phyloP scores from a whole-genome alignment of 1,284 basidiomycete genomes.

The Agaricales sp. region DNA sequence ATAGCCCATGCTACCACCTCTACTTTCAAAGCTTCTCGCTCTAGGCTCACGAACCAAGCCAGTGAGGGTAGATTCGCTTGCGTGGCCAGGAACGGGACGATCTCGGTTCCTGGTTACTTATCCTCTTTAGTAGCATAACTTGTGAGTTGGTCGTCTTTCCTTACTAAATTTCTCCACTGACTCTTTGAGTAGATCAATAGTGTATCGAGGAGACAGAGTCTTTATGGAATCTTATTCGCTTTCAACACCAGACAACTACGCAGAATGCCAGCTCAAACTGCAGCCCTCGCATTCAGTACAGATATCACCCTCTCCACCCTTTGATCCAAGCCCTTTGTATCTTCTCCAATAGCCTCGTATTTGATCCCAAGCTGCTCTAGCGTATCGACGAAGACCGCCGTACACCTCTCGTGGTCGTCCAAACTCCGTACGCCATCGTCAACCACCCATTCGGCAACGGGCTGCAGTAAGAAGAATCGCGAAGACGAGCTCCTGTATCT shows the following conservation, averaged over 20 bases:
- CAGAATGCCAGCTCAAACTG: neutral
- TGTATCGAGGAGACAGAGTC: neutral
- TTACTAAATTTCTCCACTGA: neutral
- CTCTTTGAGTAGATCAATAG: neutral
- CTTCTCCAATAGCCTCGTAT: slow-evolving; percentile 34
- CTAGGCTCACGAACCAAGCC: too few relatives aligned
- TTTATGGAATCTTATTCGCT: too few relatives aligned
- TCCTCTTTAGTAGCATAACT: neutral
- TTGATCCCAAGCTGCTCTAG: slow-evolving; percentile 35
- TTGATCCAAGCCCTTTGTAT: slow-evolving; percentile 23
- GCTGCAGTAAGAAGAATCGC: slow-evolving; percentile 40
- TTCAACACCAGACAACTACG: too few relatives aligned
- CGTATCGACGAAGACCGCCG: slow-evolving; percentile 25
- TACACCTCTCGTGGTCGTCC: slow-evolving; percentile 35
- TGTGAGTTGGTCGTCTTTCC: too few relatives aligned
- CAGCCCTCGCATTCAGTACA: neutral
- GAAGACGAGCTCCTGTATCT: slow-evolving; percentile 29
- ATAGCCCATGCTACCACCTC: too few relatives aligned
- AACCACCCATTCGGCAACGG: slow-evolving; percentile 44
- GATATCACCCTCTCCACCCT: neutral
- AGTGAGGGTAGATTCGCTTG: too few relatives aligned
- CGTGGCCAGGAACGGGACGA: too few relatives aligned
- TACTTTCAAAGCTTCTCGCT: too few relatives aligned
- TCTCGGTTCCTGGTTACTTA: neutral
- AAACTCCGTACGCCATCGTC: slow-evolving; percentile 53